Conservation (phyloP, 2,329 filamentous ascomycete species). For the Alternaria dauci region DNA sequence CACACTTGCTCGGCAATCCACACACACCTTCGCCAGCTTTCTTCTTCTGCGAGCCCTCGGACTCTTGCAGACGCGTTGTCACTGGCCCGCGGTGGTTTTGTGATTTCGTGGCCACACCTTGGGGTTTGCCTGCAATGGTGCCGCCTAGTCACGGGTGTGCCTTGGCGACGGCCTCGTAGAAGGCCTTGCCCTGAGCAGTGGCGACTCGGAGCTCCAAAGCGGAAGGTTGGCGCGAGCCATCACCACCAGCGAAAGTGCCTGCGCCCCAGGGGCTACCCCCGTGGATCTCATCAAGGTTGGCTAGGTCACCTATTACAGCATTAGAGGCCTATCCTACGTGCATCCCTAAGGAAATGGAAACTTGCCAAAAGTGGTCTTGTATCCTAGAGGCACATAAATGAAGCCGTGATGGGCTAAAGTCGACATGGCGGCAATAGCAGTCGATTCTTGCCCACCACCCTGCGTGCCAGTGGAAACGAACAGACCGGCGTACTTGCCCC, state of each 20-base stretch:
- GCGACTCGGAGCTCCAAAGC: constrained; percentile 81
- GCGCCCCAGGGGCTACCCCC: constrained; percentile 93
- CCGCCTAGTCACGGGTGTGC: constrained; percentile 80
- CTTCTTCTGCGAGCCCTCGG: no score
- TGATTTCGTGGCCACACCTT: no score
- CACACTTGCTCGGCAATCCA: no score
- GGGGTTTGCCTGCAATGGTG: no score
- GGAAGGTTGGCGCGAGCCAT: constrained; percentile 85
- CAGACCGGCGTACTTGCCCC: constrained; percentile 88
- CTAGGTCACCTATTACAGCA: no score
- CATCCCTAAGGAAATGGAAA: no score
- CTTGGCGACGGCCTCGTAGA: constrained; percentile 81
- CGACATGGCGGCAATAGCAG: constrained; percentile 79
- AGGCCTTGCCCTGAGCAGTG: constrained; percentile 80
- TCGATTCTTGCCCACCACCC: constrained; percentile 94
- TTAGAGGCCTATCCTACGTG: no score
- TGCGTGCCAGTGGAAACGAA: constrained; percentile 83
- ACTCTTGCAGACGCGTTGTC: no score
- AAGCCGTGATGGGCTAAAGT: constrained; percentile 93
- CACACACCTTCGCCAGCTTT: no score
- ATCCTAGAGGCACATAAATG: constrained; percentile 95
- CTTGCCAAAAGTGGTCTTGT: constrained; percentile 75
- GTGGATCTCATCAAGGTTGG: constrained; percentile 79
- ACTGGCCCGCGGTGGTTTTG: no score
- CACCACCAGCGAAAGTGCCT: constrained; percentile 80